Conservation (phyloP, 148 eudicot genomes). For the Rhododendron vialii region DNA sequence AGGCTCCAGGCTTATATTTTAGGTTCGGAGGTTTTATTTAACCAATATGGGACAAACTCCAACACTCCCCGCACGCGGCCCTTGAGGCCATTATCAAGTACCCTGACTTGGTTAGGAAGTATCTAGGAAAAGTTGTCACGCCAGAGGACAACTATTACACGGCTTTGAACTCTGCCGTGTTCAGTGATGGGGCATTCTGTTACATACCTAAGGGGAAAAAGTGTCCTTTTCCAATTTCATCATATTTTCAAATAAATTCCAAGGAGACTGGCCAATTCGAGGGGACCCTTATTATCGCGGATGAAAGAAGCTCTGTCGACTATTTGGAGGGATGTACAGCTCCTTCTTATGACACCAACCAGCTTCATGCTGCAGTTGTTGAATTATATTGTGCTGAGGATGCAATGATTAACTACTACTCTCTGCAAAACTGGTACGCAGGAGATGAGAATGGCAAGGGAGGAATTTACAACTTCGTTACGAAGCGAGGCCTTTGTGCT, state of each 20-base stretch:
- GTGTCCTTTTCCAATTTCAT: constrained; percentile 88
- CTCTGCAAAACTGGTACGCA: constrained; percentile 92
- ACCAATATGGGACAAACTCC: no score
- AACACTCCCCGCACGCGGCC: no score
- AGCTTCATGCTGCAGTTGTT: constrained; percentile 86
- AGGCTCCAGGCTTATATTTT: no score
- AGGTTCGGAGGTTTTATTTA: no score
- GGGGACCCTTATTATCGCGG: constrained; percentile 85
- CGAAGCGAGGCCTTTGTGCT: constrained; percentile 78
- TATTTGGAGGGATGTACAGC: constrained; percentile 95
- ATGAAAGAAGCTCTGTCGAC: constrained; percentile 83
- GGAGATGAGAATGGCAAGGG: constrained; percentile 86
- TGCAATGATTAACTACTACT: constrained; percentile 77
- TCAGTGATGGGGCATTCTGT: constrained; percentile 93
- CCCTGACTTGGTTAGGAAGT: constrained; percentile 69
- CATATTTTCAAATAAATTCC: constrained; percentile 88
- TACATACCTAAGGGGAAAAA: constrained; percentile 65
- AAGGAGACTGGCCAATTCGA: constrained; percentile 88
- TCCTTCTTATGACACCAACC: constrained; percentile 80
- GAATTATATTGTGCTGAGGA: constrained; percentile 66
- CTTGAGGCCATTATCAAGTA: constrained; percentile 70
- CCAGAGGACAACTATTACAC: constrained; percentile 78
- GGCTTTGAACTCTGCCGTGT: constrained; percentile 83
- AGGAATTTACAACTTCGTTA: constrained; percentile 82
- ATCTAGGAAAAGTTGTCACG: constrained; percentile 74